Evolutionary conservation across 805 yeast species (phyloP).

Genomic region (Grigorovia jiainica): DNA sequence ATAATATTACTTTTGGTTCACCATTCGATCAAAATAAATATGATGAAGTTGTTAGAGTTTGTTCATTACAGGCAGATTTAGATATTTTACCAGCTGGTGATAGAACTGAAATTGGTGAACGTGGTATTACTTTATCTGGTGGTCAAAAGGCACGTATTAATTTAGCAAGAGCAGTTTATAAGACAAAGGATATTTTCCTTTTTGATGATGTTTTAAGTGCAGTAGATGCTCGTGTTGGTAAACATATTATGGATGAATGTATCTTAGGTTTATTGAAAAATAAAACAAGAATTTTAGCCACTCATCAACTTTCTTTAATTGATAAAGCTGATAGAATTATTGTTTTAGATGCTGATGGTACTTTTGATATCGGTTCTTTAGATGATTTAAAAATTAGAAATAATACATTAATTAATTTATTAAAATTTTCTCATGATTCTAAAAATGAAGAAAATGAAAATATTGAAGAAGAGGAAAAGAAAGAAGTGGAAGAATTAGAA

Average conservation of each 20-base stretch:
- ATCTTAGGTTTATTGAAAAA: conserved; percentile 45
- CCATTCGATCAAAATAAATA: conserved; percentile 45
- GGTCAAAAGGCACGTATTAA: conserved; percentile 81
- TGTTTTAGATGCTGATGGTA: conserved; percentile 53
- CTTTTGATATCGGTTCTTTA: conserved; percentile 53
- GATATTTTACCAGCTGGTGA: conserved; percentile 66
- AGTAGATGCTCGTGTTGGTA: conserved; percentile 82
- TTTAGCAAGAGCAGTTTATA: conserved; percentile 72
- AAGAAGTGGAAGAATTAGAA: conserved; percentile 9
- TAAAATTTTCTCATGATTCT: conserved; percentile 36
- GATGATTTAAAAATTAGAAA: conserved; percentile 41
- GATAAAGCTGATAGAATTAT: conserved; percentile 61
- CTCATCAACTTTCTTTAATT: conserved; percentile 72
- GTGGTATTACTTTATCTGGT: conserved; percentile 80
- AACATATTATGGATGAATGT: conserved; percentile 64
- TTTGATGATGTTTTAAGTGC: conserved; percentile 78
- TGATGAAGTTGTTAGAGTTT: conserved; percentile 46
- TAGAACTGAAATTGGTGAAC: conserved; percentile 70
- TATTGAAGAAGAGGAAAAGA: conserved; percentile 12
- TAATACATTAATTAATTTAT: conserved; percentile 39
- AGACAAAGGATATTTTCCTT: conserved; percentile 54
- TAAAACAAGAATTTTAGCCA: conserved; percentile 68
- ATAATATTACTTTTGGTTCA: conserved; percentile 62
- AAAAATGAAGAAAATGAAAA: conserved; percentile 26
- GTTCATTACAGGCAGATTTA: conserved; percentile 60